Evolutionary conservation across 2,329 filamentous ascomycete species (phyloP).

Genomic region (Aspergillus flavus): DNA sequence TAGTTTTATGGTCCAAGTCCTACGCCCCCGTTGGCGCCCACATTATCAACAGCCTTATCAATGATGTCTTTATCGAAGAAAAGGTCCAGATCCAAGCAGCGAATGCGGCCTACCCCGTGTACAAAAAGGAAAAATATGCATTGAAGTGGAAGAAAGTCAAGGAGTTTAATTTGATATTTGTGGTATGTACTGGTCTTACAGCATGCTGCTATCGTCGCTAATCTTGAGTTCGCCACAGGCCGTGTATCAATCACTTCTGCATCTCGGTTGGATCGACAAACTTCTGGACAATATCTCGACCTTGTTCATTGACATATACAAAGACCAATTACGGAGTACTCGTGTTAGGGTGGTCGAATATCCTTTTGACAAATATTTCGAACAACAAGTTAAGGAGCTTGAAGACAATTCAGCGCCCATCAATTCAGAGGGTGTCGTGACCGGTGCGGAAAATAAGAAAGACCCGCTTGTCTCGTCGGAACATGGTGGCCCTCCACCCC

Average conservation of each 20-base stretch:
- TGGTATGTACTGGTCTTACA: constrained; percentile 59
- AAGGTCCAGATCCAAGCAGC: constrained; percentile 66
- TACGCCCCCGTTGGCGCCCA: constrained; percentile 79
- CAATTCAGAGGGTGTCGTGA: constrained; percentile 50
- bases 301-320: constrained; percentile 88
- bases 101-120: constrained; percentile 68
- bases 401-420: constrained; percentile 41
- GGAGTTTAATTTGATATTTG: constrained; percentile 92
- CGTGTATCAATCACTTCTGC: constrained; percentile 92
- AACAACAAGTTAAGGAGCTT: constrained; percentile 85
- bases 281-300: constrained; percentile 93
- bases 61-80: constrained; percentile 97
- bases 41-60: constrained; percentile 91
- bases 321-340: constrained; percentile 79
- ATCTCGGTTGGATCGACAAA: constrained; percentile 96
- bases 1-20: constrained; percentile 92
- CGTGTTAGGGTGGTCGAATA: constrained; percentile 79
- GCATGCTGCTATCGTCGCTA: constrained; percentile 13
- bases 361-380: constrained; percentile 89
- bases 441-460: constrained; percentile 48
- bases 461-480: constrained; percentile 52
- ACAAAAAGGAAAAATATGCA: constrained; percentile 90
- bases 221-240: constrained; percentile 59
- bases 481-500: constrained; percentile 53
- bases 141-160: constrained; percentile 92